phyloP scores from a whole-genome alignment of 2,329 filamentous ascomycete species.

The Pseudocercospora fijiensis region DNA sequence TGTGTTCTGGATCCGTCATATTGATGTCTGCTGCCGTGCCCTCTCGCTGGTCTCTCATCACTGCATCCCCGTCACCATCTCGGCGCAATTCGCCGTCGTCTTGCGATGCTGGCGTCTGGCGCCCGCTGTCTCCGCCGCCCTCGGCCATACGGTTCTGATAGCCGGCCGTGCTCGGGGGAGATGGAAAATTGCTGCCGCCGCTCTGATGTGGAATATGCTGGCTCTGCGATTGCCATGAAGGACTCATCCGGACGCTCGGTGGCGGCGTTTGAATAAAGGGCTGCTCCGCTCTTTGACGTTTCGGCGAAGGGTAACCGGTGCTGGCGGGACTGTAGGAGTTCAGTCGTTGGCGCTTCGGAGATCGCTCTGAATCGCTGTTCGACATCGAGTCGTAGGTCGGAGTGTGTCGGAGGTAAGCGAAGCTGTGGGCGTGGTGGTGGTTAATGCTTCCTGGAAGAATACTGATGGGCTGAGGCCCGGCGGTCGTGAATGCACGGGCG shows the following conservation, averaged over 20 bases:
- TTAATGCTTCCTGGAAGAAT: conserved; percentile 20
- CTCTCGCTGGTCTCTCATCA: conserved; percentile 40
- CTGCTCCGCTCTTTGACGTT: conserved; percentile 41
- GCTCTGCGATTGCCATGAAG: conserved; percentile 42
- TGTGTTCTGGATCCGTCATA: conserved; percentile 36
- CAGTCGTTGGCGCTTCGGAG: conserved; percentile 40
- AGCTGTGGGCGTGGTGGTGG: background rate
- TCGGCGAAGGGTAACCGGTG: conserved; percentile 38
- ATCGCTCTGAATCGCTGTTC: conserved; percentile 34
- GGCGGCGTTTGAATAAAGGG: conserved; percentile 48
- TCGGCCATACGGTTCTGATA: conserved; percentile 34
- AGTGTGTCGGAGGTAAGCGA: background rate
- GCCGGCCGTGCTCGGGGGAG: conserved; percentile 45
- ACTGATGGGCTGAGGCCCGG: conserved; percentile 2
- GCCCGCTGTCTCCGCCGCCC: conserved; percentile 28
- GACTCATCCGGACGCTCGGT: conserved; percentile 50
- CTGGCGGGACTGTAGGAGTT: conserved; percentile 46
- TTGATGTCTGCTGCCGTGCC: conserved; percentile 18
- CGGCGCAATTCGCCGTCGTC: conserved; percentile 28
- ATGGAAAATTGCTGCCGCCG: conserved; percentile 36
- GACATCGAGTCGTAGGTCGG: conserved; percentile 31
- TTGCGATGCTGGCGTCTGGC: conserved; percentile 31
- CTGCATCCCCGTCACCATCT: conserved; percentile 46
- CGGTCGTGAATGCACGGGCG: conserved; percentile 7
- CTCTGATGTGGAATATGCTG: conserved; percentile 17